Percentiles rank a stretch among this genome's conserved stretches.
Evolutionary conservation across 1,284 basidiomycete genomes (phyloP).

Genomic region (Cutaneotrichosporon arboriforme): DNA sequence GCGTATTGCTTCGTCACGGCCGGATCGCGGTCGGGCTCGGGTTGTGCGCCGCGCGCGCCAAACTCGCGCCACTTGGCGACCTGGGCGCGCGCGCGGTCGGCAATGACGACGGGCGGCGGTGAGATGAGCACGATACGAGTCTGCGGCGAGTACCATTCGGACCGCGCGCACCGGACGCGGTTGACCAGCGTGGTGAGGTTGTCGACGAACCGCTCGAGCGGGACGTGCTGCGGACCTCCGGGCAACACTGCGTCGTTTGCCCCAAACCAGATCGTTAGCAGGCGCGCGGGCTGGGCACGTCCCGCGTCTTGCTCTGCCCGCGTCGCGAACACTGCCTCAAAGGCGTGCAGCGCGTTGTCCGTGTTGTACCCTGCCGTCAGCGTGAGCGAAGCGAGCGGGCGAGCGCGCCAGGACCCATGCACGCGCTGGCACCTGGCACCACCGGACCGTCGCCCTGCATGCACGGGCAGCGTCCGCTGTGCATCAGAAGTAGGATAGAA

Average conservation of each 20-base stretch:
- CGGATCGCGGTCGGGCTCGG: conserved; percentile 56
- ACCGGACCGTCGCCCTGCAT: no score
- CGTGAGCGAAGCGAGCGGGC: no score
- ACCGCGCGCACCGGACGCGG: conserved; percentile 59
- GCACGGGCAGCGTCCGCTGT: no score
- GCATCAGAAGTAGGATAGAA: no score
- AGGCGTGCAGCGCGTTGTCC: conserved; percentile 62
- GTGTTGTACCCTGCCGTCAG: conserved; percentile 64
- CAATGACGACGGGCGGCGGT: conserved; percentile 72
- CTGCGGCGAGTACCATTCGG: conserved; percentile 62
- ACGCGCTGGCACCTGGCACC: no score
- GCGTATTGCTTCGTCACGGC: conserved; percentile 63
- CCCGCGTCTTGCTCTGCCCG: conserved; percentile 52
- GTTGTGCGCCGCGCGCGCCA: conserved; percentile 28
- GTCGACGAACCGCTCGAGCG: conserved; percentile 59
- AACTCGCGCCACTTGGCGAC: conserved; percentile 45
- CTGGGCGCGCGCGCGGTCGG: conserved; percentile 36
- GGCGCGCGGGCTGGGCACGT: conserved; percentile 55
- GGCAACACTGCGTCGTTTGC: conserved; percentile 71
- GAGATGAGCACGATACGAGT: conserved; percentile 75
- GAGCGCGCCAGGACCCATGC: no score
- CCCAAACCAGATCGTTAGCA: conserved; percentile 79
- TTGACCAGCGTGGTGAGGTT: conserved; percentile 63
- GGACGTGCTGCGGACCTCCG: conserved; percentile 52
- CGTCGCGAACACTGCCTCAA: conserved; percentile 63